A percentile compares a stretch with the other conserved stretches of the same genome.
These are phyloP conservation scores for Tetraselmis striata DNA, from an alignment of 139 green algal species.

Conservation along the genomic window DNA sequence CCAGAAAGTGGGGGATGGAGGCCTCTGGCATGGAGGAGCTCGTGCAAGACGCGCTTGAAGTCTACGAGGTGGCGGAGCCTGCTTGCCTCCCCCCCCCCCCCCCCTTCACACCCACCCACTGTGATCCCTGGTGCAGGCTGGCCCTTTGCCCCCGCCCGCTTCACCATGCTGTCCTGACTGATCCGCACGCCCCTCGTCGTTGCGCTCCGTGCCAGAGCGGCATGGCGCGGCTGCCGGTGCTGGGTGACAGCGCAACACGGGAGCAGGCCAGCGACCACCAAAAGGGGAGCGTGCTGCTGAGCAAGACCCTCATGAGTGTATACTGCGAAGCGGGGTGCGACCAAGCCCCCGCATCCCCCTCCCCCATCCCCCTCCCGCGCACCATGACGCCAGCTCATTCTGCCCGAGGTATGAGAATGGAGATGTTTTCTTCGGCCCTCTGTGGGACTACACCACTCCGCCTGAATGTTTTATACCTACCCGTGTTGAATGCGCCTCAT, in stretches of 20 bases:
- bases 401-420: too few relatives aligned
- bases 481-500: too few relatives aligned
- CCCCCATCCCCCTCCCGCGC: too few relatives aligned
- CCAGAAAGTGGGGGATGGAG: not conserved
- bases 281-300: not conserved
- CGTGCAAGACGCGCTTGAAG: not conserved
- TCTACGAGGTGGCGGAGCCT: not conserved
- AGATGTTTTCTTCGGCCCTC: too few relatives aligned
- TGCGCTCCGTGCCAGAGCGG: not conserved
- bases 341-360: not conserved
- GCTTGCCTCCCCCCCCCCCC: not conserved
- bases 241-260: not conserved
- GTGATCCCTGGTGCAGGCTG: too few relatives aligned
- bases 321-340: not conserved
- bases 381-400: too few relatives aligned
- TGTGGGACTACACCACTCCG: too few relatives aligned
- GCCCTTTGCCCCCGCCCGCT: not conserved
- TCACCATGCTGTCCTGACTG: not conserved
- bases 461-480: too few relatives aligned
- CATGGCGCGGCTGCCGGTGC: not conserved
- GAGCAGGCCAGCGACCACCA: not conserved
- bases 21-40: not conserved
- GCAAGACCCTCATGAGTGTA: not conserved
- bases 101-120: too few relatives aligned
- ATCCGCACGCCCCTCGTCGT: not conserved